Conservation (phyloP, 2,329 filamentous ascomycete species). For the Camillea tinctor region DNA sequence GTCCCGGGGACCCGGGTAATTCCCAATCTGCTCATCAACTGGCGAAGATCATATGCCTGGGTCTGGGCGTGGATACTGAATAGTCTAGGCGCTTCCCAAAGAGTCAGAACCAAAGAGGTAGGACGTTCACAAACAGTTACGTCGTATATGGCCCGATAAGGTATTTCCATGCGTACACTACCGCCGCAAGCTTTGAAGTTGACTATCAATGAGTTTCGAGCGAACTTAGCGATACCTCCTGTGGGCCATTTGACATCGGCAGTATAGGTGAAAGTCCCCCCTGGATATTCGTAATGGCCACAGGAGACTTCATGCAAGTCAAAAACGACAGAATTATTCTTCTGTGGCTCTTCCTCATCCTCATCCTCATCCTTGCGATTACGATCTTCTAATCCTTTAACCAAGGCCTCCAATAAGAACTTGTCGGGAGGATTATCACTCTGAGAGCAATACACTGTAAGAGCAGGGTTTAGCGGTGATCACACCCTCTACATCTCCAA, state of each 20-base stretch:
- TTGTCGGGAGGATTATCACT: conserved; percentile 38
- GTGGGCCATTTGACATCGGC: conserved; percentile 42
- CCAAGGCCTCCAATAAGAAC: conserved; percentile 36
- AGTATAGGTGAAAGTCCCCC: conserved; percentile 40
- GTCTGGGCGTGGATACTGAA: conserved; percentile 37
- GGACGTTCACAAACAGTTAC: conserved; percentile 38
- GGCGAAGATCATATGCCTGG: conserved; percentile 27
- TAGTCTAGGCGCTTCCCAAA: conserved; percentile 51
- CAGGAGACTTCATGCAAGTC: conserved; percentile 36
- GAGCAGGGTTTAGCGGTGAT: neutral
- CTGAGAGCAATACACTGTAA: conserved; percentile 31
- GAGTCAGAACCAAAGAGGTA: conserved; percentile 47
- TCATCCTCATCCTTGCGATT: conserved; percentile 21
- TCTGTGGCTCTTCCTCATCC: conserved; percentile 19
- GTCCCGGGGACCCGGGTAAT: conserved; percentile 5
- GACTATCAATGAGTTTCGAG: conserved; percentile 42
- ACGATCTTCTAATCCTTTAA: conserved; percentile 31
- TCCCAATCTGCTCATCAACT: conserved; percentile 18
- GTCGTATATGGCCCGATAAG: conserved; percentile 48
- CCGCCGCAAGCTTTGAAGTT: conserved; percentile 22
- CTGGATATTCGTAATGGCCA: conserved; percentile 47
- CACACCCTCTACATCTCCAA: too few species aligned
- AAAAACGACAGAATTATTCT: conserved; percentile 21
- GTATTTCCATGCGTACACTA: conserved; percentile 44
- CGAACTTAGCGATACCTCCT: conserved; percentile 41